Conservation (phyloP, 2,329 filamentous ascomycete genomes). For the Thelonectria olida region DNA sequence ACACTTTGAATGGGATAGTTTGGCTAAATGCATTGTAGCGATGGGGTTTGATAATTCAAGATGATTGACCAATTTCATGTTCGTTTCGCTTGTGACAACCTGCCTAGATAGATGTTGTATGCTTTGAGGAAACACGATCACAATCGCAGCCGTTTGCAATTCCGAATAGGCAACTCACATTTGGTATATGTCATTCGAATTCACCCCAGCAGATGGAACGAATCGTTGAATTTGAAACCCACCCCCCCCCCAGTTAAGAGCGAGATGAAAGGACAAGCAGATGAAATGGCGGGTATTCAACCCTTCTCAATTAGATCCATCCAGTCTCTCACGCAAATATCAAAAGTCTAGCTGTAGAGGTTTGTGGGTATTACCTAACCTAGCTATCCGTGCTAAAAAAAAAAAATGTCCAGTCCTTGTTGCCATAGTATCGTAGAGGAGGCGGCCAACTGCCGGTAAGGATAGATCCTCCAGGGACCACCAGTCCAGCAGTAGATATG, state of each 20-base stretch:
- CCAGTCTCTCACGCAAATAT: background rate
- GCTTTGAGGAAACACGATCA: no score
- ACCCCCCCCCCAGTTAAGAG: no score
- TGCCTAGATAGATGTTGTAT: background rate
- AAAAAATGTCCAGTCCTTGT: background rate
- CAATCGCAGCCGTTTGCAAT: background rate
- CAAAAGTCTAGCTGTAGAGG: background rate
- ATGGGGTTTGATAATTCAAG: background rate
- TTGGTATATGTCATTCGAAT: no score
- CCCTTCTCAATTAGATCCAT: background rate
- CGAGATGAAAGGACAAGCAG: background rate
- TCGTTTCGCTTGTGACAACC: background rate
- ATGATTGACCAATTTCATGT: background rate
- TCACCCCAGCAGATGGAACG: background rate
- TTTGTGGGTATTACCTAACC: background rate
- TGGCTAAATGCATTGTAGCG: background rate
- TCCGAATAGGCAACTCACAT: background rate
- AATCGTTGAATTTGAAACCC: no score
- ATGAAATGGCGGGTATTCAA: background rate
- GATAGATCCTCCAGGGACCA: constrained; percentile 10
- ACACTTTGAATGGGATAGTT: background rate
- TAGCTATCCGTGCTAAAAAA: background rate
- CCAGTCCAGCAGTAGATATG: background rate
- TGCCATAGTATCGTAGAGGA: background rate
- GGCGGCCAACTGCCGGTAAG: background rate